Evolutionary conservation across 768 basidiomycete species (phyloP).

Genomic region (Symmetrospora coprosmae): DNA sequence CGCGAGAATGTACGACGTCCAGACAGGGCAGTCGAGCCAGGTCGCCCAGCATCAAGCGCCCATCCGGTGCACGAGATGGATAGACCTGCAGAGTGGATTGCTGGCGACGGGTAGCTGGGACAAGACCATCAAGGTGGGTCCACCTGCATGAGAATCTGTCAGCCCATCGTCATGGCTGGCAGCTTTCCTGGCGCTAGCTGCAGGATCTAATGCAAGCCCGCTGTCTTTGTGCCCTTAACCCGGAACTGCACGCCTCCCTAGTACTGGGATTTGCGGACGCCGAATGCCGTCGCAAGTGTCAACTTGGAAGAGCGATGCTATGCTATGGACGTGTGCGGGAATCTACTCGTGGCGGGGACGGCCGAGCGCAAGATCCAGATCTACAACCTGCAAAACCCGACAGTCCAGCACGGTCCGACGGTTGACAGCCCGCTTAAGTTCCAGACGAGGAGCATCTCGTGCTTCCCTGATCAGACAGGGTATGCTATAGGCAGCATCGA

Average conservation of each 20-base stretch:
- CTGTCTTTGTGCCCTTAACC: no score
- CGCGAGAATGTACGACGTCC: constrained; percentile 79
- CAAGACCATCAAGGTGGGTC: constrained; percentile 72
- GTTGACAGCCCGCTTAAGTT: constrained; percentile 26
- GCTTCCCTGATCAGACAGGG: constrained; percentile 39
- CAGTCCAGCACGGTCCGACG: constrained; percentile 36
- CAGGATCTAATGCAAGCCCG: no score
- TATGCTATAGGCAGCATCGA: constrained; percentile 41
- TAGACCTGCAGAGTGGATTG: constrained; percentile 42
- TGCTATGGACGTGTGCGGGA: constrained; percentile 27
- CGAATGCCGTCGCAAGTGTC: neutral
- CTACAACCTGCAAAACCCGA: constrained; percentile 71
- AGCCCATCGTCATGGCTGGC: no score
- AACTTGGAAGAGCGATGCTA: neutral
- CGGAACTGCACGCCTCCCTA: neutral
- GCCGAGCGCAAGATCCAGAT: constrained; percentile 85
- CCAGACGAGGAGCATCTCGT: constrained; percentile 37
- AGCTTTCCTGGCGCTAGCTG: no score
- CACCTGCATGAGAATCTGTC: no score
- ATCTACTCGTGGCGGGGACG: constrained; percentile 58
- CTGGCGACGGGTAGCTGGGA: constrained; percentile 95
- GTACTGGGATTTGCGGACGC: constrained; percentile 18
- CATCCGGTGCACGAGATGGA: constrained; percentile 18
- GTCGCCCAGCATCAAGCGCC: constrained; percentile 31
- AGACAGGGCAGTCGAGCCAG: constrained; percentile 49